phyloP scores from a whole-genome alignment of 1,284 basidiomycete genomes.

The Vanrija pseudolonga region DNA sequence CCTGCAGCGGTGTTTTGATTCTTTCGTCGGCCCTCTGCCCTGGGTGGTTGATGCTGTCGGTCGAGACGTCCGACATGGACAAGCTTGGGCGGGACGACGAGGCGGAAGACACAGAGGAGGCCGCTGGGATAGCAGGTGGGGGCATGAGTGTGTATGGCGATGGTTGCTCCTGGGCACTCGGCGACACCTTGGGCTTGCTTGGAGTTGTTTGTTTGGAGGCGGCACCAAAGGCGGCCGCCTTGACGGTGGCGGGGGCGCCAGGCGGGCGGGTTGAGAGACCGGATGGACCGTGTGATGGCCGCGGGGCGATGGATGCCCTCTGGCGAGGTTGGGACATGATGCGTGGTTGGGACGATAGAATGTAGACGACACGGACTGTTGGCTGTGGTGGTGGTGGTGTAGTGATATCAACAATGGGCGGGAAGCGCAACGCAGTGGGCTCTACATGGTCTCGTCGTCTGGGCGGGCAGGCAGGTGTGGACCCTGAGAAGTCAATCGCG shows the following conservation, averaged over 20 bases:
- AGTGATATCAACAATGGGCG: not conserved
- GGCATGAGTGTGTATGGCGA: conserved; percentile 9
- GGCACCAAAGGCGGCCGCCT: too few relatives aligned
- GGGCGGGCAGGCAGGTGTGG: not conserved
- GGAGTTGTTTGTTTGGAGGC: not conserved
- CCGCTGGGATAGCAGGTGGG: conserved; percentile 9
- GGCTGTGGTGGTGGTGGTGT: too few relatives aligned
- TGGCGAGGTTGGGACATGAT: not conserved
- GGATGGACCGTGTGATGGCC: not conserved
- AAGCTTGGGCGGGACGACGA: conserved; percentile 10
- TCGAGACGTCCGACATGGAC: conserved; percentile 3
- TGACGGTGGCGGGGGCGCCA: too few relatives aligned
- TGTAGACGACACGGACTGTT: not conserved
- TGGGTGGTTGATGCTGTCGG: not conserved
- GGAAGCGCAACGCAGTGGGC: too few relatives aligned
- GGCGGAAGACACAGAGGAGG: conserved; percentile 10
- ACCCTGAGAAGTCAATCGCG: conserved; percentile 1
- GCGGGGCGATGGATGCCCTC: not conserved
- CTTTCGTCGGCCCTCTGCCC: conserved; percentile 7
- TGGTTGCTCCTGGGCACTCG: not conserved
- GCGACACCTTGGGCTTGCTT: not conserved
- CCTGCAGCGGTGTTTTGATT: conserved; percentile 17
- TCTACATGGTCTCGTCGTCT: not conserved
- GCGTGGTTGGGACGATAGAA: too few relatives aligned
- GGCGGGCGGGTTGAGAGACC: too few relatives aligned